Conservation (phyloP, 345 rosid species). For the Salix caprea region DNA sequence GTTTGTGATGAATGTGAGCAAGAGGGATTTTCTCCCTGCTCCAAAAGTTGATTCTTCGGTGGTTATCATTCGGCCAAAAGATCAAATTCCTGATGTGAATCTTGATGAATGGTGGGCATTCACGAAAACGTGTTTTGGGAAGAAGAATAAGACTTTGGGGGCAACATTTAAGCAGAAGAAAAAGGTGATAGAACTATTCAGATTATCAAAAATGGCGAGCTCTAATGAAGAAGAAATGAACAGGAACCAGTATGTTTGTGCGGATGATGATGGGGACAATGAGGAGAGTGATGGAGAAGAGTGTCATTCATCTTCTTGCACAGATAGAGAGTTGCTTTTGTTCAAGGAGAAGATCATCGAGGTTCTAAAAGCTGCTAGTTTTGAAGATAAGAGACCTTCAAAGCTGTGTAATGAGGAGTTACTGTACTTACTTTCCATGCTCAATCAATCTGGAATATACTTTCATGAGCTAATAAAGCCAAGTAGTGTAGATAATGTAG, state of each 20-base stretch:
- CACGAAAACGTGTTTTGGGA: constrained; percentile 69
- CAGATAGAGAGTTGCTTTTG: constrained; percentile 37
- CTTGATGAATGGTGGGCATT: constrained; percentile 74
- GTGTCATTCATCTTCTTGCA: constrained; percentile 5
- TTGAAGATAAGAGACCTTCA: constrained; percentile 74
- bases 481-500: constrained; percentile 17
- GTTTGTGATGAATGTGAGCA: constrained; percentile 82
- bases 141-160: constrained; percentile 84
- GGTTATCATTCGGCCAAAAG: constrained; percentile 68
- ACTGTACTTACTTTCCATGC: constrained; percentile 52
- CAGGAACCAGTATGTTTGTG: constrained; percentile 6
- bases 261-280: constrained; percentile 14
- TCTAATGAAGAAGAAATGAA: background rate
- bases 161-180: constrained; percentile 91
- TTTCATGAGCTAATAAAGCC: constrained; percentile 40
- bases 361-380: constrained; percentile 44
- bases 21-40: constrained; percentile 77
- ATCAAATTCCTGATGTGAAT: constrained; percentile 48
- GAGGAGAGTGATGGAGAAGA: constrained; percentile 15
- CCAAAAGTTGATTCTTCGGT: constrained; percentile 93
- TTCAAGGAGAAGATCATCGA: constrained; percentile 55
- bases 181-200: constrained; percentile 58
- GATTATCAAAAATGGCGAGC: constrained; percentile 28
- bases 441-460: constrained; percentile 64
- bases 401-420: constrained; percentile 63